Conservation (phyloP, 129 eudicot species). For the Tagetes patula region DNA sequence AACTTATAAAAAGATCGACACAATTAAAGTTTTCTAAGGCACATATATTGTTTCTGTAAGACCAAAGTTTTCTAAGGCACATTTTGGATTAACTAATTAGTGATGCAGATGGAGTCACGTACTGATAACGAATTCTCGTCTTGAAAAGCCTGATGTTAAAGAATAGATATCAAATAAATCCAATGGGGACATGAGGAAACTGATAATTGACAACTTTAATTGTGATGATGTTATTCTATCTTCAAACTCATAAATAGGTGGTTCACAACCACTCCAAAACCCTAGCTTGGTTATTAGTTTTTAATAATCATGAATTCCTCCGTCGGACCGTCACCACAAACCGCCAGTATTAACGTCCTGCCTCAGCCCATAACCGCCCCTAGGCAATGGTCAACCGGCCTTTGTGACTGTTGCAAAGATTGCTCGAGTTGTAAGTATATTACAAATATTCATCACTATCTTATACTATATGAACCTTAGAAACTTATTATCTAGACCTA, state of each 20-base stretch:
- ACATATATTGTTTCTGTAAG: too few relatives aligned
- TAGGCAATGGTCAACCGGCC: constrained; percentile 52
- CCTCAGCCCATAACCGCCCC: background rate
- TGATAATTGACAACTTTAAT: too few relatives aligned
- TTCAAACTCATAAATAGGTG: background rate
- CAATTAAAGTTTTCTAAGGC: too few relatives aligned
- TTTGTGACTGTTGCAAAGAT: constrained; percentile 57
- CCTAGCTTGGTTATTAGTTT: background rate
- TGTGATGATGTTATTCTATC: background rate
- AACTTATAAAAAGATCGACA: too few relatives aligned
- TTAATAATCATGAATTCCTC: background rate
- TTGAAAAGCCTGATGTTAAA: too few relatives aligned
- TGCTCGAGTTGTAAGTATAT: constrained; percentile 45
- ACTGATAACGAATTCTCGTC: too few relatives aligned
- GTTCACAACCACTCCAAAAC: background rate
- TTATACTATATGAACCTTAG: background rate
- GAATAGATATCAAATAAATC: too few relatives aligned
- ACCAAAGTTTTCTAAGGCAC: too few relatives aligned
- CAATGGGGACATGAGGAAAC: too few relatives aligned
- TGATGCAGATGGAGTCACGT: too few relatives aligned
- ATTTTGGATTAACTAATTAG: too few relatives aligned
- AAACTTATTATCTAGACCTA: background rate
- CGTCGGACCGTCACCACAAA: background rate
- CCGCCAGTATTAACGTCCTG: constrained; percentile 18
- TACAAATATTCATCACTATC: background rate